Conservation (phyloP, 257 asterid genomes). For the Handroanthus guayacan region DNA sequence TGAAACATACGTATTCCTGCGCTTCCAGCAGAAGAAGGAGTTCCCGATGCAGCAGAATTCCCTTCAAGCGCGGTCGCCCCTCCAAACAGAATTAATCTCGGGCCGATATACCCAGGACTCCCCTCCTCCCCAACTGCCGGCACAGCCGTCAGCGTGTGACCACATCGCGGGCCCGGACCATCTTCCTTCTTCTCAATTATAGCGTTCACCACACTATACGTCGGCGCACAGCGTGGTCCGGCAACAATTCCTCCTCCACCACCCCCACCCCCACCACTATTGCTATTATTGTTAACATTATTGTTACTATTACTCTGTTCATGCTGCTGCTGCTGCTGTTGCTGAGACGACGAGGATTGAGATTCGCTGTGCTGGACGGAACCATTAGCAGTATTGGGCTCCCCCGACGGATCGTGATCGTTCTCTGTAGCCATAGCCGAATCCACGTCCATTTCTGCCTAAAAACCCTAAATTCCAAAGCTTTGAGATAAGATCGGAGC, state of each 20-base stretch:
- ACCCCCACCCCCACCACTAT: slow-evolving; percentile 21
- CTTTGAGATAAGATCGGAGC: slow-evolving; percentile 58
- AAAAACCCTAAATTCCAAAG: slow-evolving; percentile 58
- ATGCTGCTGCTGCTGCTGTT: slow-evolving; percentile 48
- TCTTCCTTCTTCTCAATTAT: slow-evolving; percentile 89
- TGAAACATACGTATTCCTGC: slow-evolving; percentile 90
- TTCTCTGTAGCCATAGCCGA: slow-evolving; percentile 69
- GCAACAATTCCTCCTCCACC: slow-evolving; percentile 54
- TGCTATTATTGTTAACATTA: slow-evolving; percentile 35
- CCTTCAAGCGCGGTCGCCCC: slow-evolving; percentile 99
- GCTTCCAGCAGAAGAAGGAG: slow-evolving; percentile 99
- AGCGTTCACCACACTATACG: slow-evolving; percentile 73
- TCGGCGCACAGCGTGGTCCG: slow-evolving; percentile 95
- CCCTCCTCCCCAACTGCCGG: slow-evolving; percentile 99
- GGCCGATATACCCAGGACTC: slow-evolving; percentile 78
- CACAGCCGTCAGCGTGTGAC: slow-evolving; percentile 95
- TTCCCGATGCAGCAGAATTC: slow-evolving; percentile 85
- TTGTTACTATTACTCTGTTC: slow-evolving; percentile 41
- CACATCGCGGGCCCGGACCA: slow-evolving; percentile 97
- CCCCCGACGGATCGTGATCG: slow-evolving; percentile 70
- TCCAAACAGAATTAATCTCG: slow-evolving; percentile 89
- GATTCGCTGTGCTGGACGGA: slow-evolving; percentile 49
- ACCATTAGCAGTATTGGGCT: slow-evolving; percentile 40
- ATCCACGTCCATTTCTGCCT: slow-evolving; percentile 80
- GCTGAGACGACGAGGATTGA: slow-evolving; percentile 52